Base-by-base conservation (phyloP, 805 yeast genomes). In the Starmerella potacharoeniae region DNA sequence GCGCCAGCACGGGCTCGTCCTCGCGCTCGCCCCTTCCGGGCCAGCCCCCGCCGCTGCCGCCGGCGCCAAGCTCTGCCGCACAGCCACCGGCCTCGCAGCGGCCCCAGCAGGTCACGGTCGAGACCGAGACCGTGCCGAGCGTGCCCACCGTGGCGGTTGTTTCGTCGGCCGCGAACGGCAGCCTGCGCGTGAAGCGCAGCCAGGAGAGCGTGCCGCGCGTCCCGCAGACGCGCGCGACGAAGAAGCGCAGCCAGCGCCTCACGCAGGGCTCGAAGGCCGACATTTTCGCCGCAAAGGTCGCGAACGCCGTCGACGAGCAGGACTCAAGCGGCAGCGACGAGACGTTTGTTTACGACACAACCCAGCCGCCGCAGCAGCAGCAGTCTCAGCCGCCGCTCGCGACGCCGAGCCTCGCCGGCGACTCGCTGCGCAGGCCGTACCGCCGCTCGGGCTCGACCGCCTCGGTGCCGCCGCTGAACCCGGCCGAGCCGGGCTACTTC, bases 231-330 rank as follows among this genome's bases (percentile, higher is more conserved):
- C 58, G 55, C 16, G 56, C 64, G 11, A 60, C 77, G 52, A 80
- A 78, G 57, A 78, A 75, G 59, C 70, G 68, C 54, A 58, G 57
- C 44, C 54, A 60, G 40, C 55, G 66, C 50, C 62, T 62, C 31
- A 68, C 66, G 6, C 64, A 70, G 6, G 78, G 87, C 4, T 81
- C 95, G 7, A 78, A 89, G 65, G 93, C 96, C 0, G 97, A 90
- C 65, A 80, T 88, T 57, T 93, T 93, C 69, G 97, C 97, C 9
- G 97, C 97, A 0, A 86, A 84, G 62, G 75, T 93, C 58, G 97
- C 96, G 8, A 83, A 88, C 54, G 97, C 97, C 0, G 95, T 91
- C 4, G 95, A 85, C 59, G 96, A 88, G 62, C 60, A 59, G 41
- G 65, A 68, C 34, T 81, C 85, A 42, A 83, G 90, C 36, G 97